Conservation (phyloP, 495 filamentous ascomycete genomes). For the Acidiella bohemica region DNA sequence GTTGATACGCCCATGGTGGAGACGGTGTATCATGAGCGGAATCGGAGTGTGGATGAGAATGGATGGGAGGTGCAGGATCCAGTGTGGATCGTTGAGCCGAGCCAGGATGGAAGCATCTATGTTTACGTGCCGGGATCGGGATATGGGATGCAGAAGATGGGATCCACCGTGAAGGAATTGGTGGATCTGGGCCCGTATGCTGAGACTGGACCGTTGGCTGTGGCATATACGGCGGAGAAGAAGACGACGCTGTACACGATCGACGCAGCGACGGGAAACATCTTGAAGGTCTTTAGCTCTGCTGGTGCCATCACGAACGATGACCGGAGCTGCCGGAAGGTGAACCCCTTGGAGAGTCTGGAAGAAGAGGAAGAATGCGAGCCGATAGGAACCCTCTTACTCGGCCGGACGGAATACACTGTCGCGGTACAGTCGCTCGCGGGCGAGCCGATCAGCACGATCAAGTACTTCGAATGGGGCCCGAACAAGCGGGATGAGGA, state of each 20-base stretch:
- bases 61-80: conserved; percentile 56
- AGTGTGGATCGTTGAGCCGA: conserved; percentile 95
- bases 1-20: conserved; percentile 78
- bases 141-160: conserved; percentile 48
- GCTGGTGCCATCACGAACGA: conserved; percentile 37
- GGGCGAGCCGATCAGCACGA: conserved; percentile 66
- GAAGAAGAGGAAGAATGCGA: conserved; percentile 60
- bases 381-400: conserved; percentile 56
- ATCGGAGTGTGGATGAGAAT: conserved; percentile 45
- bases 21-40: conserved; percentile 67
- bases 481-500: conserved; percentile 86
- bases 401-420: conserved; percentile 77
- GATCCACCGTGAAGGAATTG: conserved; percentile 65
- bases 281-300: conserved; percentile 53
- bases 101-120: conserved; percentile 74
- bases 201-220: conserved; percentile 46
- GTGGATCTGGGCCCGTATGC: conserved; percentile 55
- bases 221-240: conserved; percentile 71
- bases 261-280: conserved; percentile 67
- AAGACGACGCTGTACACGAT: conserved; percentile 69
- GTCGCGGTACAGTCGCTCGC: conserved; percentile 68
- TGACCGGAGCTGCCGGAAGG: conserved; percentile 42
- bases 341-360: conserved; percentile 44
- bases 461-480: conserved; percentile 90
- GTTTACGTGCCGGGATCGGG: conserved; percentile 57